These are phyloP conservation scores for Xylaria sp. DNA, from an alignment of 2,329 filamentous ascomycete genomes.

Conservation along the genomic window DNA sequence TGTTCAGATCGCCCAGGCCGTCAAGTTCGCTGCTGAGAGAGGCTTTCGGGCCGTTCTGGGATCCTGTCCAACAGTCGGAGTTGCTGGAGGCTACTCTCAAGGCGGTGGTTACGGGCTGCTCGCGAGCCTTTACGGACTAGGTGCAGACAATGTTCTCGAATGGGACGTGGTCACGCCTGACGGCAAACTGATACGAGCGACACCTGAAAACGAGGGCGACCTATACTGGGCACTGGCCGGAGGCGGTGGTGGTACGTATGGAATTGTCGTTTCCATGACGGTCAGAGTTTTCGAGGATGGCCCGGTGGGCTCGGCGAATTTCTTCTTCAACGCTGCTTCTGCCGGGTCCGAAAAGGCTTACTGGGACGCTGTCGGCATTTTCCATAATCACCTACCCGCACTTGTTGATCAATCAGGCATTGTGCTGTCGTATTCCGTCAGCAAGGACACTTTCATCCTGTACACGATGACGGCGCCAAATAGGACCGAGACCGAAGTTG, in stretches of 20 bases:
- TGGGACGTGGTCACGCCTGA: background rate
- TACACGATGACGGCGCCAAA: slow-evolving; percentile 13
- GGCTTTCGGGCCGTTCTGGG: slow-evolving; percentile 4
- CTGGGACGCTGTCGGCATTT: background rate
- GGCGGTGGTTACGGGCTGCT: slow-evolving; percentile 1
- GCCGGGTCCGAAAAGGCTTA: slow-evolving; percentile 1
- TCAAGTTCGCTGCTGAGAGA: background rate
- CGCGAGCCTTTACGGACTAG: background rate
- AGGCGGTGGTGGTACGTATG: background rate
- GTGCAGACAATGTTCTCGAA: background rate
- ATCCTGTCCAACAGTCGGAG: slow-evolving; percentile 13
- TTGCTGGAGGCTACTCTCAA: slow-evolving; percentile 14
- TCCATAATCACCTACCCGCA: background rate
- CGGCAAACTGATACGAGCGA: background rate
- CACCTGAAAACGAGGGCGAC: background rate
- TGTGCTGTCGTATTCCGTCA: slow-evolving; percentile 6
- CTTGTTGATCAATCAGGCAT: slow-evolving; percentile 5
- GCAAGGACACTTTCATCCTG: slow-evolving; percentile 1
- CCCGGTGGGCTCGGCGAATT: slow-evolving; percentile 47
- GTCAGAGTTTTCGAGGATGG: slow-evolving; percentile 54
- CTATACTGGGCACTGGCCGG: slow-evolving; percentile 4
- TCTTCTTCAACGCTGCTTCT: slow-evolving; percentile 2
- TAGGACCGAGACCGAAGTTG: background rate
- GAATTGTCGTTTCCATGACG: slow-evolving; percentile 57
- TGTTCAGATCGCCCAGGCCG: slow-evolving; percentile 2